Evolutionary conservation across 257 asterid species (phyloP).

Genomic region (Solanum sitiens): DNA sequence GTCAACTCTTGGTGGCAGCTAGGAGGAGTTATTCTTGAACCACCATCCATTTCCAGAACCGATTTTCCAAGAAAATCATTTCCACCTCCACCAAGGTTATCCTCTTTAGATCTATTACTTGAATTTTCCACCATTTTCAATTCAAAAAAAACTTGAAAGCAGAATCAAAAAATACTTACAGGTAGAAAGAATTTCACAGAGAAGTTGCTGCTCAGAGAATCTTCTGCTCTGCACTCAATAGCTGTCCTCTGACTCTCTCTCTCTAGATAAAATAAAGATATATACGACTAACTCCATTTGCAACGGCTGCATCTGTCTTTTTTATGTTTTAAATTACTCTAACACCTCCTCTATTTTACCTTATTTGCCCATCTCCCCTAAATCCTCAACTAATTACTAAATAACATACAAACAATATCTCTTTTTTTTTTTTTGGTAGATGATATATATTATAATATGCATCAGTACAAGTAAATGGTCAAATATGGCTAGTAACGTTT

Average conservation of each 20-base stretch:
- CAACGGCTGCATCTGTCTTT: background rate
- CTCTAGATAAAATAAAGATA: background rate
- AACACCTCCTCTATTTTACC: background rate
- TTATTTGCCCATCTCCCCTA: background rate
- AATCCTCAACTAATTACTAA: background rate
- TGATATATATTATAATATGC: too few relatives aligned
- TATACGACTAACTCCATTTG: background rate
- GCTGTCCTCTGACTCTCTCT: background rate
- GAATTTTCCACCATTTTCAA: background rate
- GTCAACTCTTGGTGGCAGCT: slow-evolving; percentile 3
- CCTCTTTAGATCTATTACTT: background rate
- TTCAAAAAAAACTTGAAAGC: background rate
- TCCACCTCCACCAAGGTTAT: background rate
- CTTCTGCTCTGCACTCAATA: background rate
- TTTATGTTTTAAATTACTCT: background rate
- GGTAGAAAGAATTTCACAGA: background rate
- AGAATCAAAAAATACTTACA: background rate
- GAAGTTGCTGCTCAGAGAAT: background rate
- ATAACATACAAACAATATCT: background rate
- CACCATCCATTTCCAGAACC: background rate
- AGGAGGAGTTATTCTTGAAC: background rate
- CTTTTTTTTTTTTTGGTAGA: too few relatives aligned
- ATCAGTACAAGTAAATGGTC: too few relatives aligned
- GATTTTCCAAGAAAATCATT: background rate
- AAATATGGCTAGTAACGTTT: too few relatives aligned